These are phyloP conservation scores for Auriscalpium orientale DNA, from an alignment of 768 basidiomycete genomes.

Conservation along the genomic window DNA sequence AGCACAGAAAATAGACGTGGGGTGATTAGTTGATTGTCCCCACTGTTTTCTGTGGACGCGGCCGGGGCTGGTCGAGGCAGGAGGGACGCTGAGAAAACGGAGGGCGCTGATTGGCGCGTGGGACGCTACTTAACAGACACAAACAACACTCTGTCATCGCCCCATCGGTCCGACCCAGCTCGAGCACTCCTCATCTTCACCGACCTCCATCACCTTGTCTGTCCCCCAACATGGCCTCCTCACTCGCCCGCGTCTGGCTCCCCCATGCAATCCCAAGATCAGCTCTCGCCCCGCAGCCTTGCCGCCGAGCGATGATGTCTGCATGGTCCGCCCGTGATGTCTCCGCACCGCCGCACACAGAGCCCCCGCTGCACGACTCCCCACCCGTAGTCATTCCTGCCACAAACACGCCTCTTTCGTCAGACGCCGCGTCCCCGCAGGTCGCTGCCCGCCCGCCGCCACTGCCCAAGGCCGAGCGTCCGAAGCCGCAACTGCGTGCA, in stretches of 20 bases:
- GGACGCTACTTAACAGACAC: neutral
- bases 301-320: slow-evolving; percentile 63
- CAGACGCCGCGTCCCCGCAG: slow-evolving; percentile 63
- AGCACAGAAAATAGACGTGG: no score
- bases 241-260: slow-evolving; percentile 7
- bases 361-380: slow-evolving; percentile 30
- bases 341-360: slow-evolving; percentile 14
- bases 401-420: slow-evolving; percentile 34
- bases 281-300: slow-evolving; percentile 27
- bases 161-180: neutral
- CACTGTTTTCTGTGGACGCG: no score
- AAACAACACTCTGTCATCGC: neutral
- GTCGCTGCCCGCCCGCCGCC: slow-evolving; percentile 67
- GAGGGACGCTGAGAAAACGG: neutral
- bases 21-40: no score
- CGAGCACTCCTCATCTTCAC: neutral
- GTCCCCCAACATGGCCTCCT: neutral
- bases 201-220: slow-evolving; percentile 4
- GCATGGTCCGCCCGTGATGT: slow-evolving; percentile 39
- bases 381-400: slow-evolving; percentile 48
- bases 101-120: neutral
- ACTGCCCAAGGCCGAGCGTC: slow-evolving; percentile 53
- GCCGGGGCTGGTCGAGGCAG: no score
- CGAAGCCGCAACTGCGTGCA: slow-evolving; percentile 57
- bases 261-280: neutral